Conservation (phyloP, 495 filamentous ascomycete genomes). For the Aspergillus olivimuriae region DNA sequence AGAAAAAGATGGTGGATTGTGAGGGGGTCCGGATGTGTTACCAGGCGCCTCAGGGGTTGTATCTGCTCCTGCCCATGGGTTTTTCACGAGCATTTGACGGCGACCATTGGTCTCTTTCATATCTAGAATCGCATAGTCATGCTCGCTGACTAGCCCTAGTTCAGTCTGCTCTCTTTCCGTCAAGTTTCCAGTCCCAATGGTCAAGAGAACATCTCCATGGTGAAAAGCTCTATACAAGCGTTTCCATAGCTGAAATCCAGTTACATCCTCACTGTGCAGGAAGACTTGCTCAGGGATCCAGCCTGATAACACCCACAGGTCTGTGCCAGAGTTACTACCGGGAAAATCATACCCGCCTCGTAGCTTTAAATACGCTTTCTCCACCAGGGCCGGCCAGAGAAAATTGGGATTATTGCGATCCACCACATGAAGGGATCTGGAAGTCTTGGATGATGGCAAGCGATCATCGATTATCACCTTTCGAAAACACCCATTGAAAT, state of each 20-base stretch:
- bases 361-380: slow-evolving; percentile 97
- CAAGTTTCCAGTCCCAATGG: slow-evolving; percentile 82
- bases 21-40: slow-evolving; percentile 4
- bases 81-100: slow-evolving; percentile 76
- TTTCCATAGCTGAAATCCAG: slow-evolving; percentile 68
- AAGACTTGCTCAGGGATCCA: slow-evolving; percentile 98
- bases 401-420: slow-evolving; percentile 72
- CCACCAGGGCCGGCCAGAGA: slow-evolving; percentile 88
- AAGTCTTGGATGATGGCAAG: slow-evolving; percentile 71
- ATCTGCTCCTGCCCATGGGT: slow-evolving; percentile 83
- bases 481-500: slow-evolving; percentile 92
- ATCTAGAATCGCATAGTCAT: slow-evolving; percentile 90
- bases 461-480: slow-evolving; percentile 86
- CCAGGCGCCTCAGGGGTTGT: slow-evolving; percentile 12
- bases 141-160: slow-evolving; percentile 77
- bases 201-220: slow-evolving; percentile 77
- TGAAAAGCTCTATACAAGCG: slow-evolving; percentile 69
- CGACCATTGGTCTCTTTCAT: slow-evolving; percentile 60
- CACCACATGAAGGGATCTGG: slow-evolving; percentile 74
- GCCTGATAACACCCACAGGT: slow-evolving; percentile 82
- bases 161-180: slow-evolving; percentile 64
- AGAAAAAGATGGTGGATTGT: slow-evolving; percentile 19
- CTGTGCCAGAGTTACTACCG: slow-evolving; percentile 95
- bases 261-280: slow-evolving; percentile 73
- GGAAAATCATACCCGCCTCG: slow-evolving; percentile 96